A percentile compares a stretch with the other conserved stretches of the same genome.
Evolutionary conservation across 2,329 filamentous ascomycete species (phyloP).

Genomic region (Chaetomium globosum): DNA sequence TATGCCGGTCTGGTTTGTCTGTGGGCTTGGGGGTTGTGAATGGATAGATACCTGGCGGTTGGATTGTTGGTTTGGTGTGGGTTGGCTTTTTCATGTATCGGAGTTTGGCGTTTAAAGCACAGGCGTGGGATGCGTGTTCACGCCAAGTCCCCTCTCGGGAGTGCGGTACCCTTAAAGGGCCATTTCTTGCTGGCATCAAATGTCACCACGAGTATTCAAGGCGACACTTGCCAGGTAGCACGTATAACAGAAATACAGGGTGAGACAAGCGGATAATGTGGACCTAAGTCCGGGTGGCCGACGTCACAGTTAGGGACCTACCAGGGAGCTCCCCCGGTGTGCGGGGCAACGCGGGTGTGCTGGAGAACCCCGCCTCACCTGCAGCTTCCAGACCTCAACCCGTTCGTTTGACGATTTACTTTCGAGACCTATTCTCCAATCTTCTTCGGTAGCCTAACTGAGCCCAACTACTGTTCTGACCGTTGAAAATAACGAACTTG

Average conservation of each 20-base stretch:
- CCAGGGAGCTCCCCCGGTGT: not conserved
- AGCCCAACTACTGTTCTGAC: not conserved
- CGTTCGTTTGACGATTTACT: not conserved
- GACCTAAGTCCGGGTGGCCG: not conserved
- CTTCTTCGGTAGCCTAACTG: no score
- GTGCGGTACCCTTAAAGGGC: not conserved
- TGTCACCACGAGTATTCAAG: not conserved
- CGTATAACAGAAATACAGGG: not conserved
- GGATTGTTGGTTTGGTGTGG: slow-evolving; percentile 10
- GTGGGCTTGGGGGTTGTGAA: not conserved
- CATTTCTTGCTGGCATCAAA: not conserved
- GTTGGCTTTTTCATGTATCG: not conserved
- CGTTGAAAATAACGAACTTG: not conserved
- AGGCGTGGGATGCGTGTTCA: not conserved
- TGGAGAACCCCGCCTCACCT: slow-evolving; percentile 5
- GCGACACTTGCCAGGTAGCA: not conserved
- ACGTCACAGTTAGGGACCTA: no score
- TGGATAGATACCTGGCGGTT: slow-evolving; percentile 1
- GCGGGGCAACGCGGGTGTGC: slow-evolving; percentile 6
- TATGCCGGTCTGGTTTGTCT: not conserved
- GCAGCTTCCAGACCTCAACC: not conserved
- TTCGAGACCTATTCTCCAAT: not conserved
- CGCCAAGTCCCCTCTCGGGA: not conserved
- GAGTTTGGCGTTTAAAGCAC: slow-evolving; percentile 4
- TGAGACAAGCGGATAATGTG: not conserved